phyloP scores from a whole-genome alignment of 1,139 yeast genomes.

The Geotrichum citri-aurantii region DNA sequence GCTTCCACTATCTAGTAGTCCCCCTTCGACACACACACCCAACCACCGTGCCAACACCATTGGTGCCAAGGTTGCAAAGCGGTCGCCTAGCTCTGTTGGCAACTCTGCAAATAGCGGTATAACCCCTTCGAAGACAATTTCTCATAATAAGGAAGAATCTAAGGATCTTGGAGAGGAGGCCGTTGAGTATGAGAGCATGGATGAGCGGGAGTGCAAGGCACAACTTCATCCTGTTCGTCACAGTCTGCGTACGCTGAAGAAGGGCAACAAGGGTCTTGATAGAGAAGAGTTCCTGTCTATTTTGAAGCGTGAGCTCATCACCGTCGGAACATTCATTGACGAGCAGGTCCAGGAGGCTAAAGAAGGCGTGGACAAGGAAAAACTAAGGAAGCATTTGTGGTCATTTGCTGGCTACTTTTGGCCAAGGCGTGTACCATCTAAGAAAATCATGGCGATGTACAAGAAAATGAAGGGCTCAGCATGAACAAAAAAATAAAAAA shows the following conservation, averaged over 20 bases:
- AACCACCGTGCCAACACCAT: constrained; percentile 1
- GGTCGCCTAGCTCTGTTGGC: constrained; percentile 10
- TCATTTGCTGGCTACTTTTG: constrained; percentile 83
- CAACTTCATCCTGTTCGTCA: constrained; percentile 66
- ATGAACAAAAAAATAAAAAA: not conserved
- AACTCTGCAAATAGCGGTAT: constrained; percentile 11
- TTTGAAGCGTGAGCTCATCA: constrained; percentile 64
- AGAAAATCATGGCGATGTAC: constrained; percentile 80
- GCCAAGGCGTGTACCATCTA: constrained; percentile 80
- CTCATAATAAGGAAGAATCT: not conserved
- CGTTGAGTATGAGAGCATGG: constrained; percentile 75
- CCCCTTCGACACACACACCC: constrained; percentile 1
- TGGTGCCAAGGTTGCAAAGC: not conserved
- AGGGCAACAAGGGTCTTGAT: constrained; percentile 76
- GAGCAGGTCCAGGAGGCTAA: constrained; percentile 27
- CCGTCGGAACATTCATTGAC: constrained; percentile 73
- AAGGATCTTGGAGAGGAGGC: constrained; percentile 39
- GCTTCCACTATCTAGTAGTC: not conserved
- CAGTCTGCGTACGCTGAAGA: constrained; percentile 67
- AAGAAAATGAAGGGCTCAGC: constrained; percentile 39
- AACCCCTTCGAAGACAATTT: constrained; percentile 1
- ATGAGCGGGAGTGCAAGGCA: constrained; percentile 62
- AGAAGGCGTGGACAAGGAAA: constrained; percentile 34
- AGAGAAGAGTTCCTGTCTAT: constrained; percentile 79
- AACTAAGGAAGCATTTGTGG: constrained; percentile 72